Evolutionary conservation across 805 yeast species (phyloP).

Genomic region (Saccharomyces mikatae): DNA sequence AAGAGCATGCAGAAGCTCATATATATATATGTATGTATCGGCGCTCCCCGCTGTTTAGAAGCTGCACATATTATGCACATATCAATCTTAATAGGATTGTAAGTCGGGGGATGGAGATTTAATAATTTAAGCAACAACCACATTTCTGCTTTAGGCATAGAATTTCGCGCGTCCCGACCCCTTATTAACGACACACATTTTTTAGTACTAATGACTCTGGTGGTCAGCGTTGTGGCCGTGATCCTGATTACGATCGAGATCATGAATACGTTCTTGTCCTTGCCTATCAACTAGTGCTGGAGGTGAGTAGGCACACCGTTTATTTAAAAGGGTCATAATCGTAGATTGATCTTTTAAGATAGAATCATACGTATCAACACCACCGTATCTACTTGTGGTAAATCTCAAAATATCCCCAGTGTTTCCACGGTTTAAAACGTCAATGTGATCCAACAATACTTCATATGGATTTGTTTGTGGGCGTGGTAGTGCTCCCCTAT

Average conservation of each 20-base stretch:
- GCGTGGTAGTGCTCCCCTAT: slow-evolving; percentile 13
- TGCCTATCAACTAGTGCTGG: background rate
- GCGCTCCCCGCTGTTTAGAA: background rate
- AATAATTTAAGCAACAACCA: background rate
- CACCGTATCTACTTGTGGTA: slow-evolving; percentile 31
- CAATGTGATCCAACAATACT: slow-evolving; percentile 18
- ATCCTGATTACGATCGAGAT: background rate
- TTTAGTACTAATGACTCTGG: background rate
- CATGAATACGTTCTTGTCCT: background rate
- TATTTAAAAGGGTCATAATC: slow-evolving; percentile 14
- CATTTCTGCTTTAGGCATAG: background rate
- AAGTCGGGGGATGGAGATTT: background rate
- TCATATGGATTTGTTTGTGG: slow-evolving; percentile 16
- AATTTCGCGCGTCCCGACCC: background rate
- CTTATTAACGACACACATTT: background rate
- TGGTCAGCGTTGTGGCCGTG: background rate
- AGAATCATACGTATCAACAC: slow-evolving; percentile 21
- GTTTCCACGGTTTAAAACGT: slow-evolving; percentile 19
- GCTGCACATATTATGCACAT: background rate
- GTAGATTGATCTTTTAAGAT: slow-evolving; percentile 20
- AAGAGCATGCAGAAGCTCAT: background rate
- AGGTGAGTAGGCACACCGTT: background rate
- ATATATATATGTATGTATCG: background rate
- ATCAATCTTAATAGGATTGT: background rate
- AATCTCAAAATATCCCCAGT: slow-evolving; percentile 21